These are phyloP conservation scores for Argentina anserina DNA, from an alignment of 306 rosid species.

Conservation along the genomic window DNA sequence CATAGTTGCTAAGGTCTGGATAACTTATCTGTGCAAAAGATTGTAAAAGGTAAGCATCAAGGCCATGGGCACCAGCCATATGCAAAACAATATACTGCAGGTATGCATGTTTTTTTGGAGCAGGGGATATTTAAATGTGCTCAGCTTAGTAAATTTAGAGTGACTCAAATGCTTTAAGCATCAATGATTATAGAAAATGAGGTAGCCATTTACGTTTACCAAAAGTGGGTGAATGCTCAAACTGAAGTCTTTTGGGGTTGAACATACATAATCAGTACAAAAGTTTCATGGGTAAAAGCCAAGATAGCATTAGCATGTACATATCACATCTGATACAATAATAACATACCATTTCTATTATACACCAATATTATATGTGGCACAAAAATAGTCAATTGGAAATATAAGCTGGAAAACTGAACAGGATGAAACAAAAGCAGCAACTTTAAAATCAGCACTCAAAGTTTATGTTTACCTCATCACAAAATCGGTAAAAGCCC, in stretches of 20 bases:
- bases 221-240: background rate
- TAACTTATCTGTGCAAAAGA: slow-evolving; percentile 63
- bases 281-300: too few species aligned
- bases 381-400: background rate
- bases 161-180: background rate
- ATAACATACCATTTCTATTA: background rate
- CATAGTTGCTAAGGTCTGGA: slow-evolving; percentile 60
- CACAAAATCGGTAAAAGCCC: slow-evolving; percentile 96
- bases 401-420: background rate
- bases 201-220: background rate
- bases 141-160: background rate
- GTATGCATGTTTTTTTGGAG: background rate
- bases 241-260: too few species aligned
- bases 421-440: slow-evolving; percentile 4
- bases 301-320: too few species aligned
- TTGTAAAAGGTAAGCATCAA: background rate
- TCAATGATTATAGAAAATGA: background rate
- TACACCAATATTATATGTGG: background rate
- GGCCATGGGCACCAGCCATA: background rate
- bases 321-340: background rate
- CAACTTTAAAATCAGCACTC: background rate
- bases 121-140: background rate
- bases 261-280: too few species aligned
- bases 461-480: slow-evolving; percentile 55
- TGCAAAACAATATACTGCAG: background rate